A percentile compares a stretch with the other conserved stretches of the same genome.
phyloP scores from a whole-genome alignment of 2,329 filamentous ascomycete species.

The Alternaria angustiovoidea region DNA sequence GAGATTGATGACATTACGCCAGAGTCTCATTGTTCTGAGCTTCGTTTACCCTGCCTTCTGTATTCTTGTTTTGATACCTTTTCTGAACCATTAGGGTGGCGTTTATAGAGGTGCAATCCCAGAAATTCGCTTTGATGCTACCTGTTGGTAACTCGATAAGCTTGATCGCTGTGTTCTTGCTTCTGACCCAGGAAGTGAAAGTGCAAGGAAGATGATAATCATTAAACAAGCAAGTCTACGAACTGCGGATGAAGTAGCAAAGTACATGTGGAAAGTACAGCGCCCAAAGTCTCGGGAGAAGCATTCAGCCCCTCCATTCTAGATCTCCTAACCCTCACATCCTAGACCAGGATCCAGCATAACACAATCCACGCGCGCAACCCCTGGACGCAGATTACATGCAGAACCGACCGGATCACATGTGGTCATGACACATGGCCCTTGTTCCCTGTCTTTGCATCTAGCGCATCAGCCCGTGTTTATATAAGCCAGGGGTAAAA shows the following conservation, averaged over 20 bases:
- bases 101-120: constrained; percentile 40
- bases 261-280: constrained; percentile 1
- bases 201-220: background rate
- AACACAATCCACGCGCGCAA: background rate
- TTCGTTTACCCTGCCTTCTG: constrained; percentile 6
- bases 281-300: background rate
- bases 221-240: background rate
- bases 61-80: constrained; percentile 17
- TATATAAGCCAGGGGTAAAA: constrained; percentile 7
- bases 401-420: background rate
- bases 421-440: background rate
- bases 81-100: constrained; percentile 34
- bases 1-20: constrained; percentile 16
- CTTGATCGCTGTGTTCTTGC: background rate
- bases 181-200: background rate
- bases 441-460: background rate
- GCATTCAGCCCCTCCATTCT: constrained; percentile 2
- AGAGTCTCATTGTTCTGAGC: constrained; percentile 9
- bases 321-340: background rate
- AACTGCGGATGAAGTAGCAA: background rate
- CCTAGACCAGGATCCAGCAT: background rate
- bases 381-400: background rate
- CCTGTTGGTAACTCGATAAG: background rate
- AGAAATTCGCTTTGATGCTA: constrained; percentile 3
- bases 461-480: background rate